phyloP scores from a whole-genome alignment of 2,329 filamentous ascomycete species.

The Talaromyces sp. region DNA sequence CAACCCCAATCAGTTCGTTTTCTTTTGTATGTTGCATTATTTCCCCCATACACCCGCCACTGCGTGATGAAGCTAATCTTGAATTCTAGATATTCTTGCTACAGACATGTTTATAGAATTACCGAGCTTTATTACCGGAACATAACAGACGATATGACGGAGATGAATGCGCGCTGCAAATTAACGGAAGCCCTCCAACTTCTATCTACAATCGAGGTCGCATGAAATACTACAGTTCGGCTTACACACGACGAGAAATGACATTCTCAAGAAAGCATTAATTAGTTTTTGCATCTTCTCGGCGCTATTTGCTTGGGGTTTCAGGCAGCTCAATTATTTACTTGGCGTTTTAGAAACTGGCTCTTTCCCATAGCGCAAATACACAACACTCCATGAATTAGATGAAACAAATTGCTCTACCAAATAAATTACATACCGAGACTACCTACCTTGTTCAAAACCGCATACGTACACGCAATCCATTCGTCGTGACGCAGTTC shows the following conservation, averaged over 20 bases:
- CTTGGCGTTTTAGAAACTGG: neutral
- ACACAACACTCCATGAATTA: neutral
- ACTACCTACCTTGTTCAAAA: neutral
- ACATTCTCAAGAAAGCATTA: too few relatives aligned
- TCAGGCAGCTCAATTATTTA: neutral
- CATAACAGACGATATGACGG: slow-evolving; percentile 25
- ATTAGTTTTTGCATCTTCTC: neutral
- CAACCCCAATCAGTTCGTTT: slow-evolving; percentile 25
- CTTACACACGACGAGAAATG: neutral
- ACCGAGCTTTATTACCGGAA: slow-evolving; percentile 36
- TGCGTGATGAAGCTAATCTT: neutral
- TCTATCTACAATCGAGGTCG: slow-evolving; percentile 19
- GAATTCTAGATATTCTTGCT: slow-evolving; percentile 32
- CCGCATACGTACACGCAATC: neutral
- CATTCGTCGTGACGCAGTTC: too few relatives aligned
- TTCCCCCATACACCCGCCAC: neutral
- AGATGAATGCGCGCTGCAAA: slow-evolving; percentile 32
- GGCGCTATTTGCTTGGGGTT: neutral
- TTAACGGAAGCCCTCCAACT: slow-evolving; percentile 27
- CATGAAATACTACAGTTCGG: neutral
- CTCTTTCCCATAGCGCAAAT: neutral
- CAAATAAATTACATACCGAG: neutral
- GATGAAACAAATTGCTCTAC: neutral
- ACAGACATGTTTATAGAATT: slow-evolving; percentile 31
- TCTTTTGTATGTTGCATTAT: slow-evolving; percentile 26